Evolutionary conservation across 805 yeast species (phyloP).

Genomic region (Hanseniaspora valbyensis): DNA sequence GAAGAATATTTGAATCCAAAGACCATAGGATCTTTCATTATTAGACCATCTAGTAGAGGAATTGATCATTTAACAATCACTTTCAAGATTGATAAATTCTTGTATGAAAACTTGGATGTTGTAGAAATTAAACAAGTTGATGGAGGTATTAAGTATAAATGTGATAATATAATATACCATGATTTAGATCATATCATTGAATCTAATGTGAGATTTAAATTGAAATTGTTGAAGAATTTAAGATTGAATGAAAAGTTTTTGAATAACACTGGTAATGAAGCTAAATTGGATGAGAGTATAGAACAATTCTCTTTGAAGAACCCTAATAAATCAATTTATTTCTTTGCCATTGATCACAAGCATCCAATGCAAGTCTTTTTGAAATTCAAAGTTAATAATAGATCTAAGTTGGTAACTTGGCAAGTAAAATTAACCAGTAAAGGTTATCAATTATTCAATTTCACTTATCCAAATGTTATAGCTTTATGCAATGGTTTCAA

Average conservation of each 20-base stretch:
- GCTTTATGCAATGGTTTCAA: constrained; percentile 92
- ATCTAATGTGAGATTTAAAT: constrained; percentile 73
- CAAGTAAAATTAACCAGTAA: constrained; percentile 81
- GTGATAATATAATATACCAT: constrained; percentile 59
- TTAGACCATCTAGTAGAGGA: constrained; percentile 90
- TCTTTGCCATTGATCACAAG: constrained; percentile 79
- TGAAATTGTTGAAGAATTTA: constrained; percentile 74
- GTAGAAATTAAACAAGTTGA: constrained; percentile 57
- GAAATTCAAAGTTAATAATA: constrained; percentile 70
- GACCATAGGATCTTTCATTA: constrained; percentile 82
- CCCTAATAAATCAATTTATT: constrained; percentile 79
- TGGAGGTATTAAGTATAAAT: constrained; percentile 49
- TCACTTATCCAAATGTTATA: constrained; percentile 79
- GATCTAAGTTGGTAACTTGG: constrained; percentile 67
- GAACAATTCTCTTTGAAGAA: constrained; percentile 84
- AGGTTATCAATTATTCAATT: constrained; percentile 70
- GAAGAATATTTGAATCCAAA: constrained; percentile 85
- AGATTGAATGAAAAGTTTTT: constrained; percentile 79
- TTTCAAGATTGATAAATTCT: constrained; percentile 86
- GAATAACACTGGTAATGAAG: constrained; percentile 48
- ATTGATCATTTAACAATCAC: constrained; percentile 80
- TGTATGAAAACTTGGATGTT: constrained; percentile 86
- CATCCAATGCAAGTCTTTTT: constrained; percentile 90
- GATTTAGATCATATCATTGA: constrained; percentile 91
- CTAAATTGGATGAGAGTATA: constrained; percentile 77